Percentiles rank a stretch among this genome's conserved stretches.
These are phyloP conservation scores for Starmerella gropengiesseri DNA, from an alignment of 805 yeast species.

Conservation along the genomic window DNA sequence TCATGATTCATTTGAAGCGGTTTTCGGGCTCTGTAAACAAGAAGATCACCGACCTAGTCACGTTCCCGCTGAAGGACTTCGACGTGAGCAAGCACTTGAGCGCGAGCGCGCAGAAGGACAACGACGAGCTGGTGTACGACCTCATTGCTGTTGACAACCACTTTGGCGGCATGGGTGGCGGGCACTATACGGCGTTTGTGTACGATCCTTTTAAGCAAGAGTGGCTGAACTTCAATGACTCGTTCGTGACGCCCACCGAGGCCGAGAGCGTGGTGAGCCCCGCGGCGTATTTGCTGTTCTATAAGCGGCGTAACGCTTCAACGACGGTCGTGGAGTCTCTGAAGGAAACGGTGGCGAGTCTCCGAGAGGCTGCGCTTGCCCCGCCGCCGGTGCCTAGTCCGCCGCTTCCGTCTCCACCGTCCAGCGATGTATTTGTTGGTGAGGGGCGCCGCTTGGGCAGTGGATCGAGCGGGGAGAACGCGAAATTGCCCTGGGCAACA, in stretches of 20 bases:
- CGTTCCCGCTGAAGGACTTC: constrained; percentile 75
- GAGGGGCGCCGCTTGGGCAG: constrained; percentile 9
- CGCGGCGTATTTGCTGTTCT: constrained; percentile 81
- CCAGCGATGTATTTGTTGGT: constrained; percentile 5
- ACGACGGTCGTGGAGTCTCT: background rate
- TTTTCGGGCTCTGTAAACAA: constrained; percentile 80
- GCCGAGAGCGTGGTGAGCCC: constrained; percentile 55
- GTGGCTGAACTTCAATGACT: constrained; percentile 90
- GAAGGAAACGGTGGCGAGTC: background rate
- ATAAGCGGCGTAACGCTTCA: constrained; percentile 39
- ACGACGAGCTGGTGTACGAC: constrained; percentile 49
- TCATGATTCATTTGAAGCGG: constrained; percentile 81
- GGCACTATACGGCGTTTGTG: constrained; percentile 88
- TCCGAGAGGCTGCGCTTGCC: too few relatives aligned
- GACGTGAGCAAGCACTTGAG: constrained; percentile 54
- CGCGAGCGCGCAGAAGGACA: constrained; percentile 12
- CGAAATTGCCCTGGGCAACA: constrained; percentile 4
- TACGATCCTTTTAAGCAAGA: constrained; percentile 59
- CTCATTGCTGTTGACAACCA: constrained; percentile 90
- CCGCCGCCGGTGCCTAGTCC: too few relatives aligned
- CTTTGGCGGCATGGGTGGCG: constrained; percentile 93
- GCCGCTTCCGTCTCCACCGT: too few relatives aligned
- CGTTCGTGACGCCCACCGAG: constrained; percentile 51
- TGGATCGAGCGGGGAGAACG: background rate
- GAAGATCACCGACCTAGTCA: constrained; percentile 73